These are phyloP conservation scores for Carex sylvatica DNA, from an alignment of 202 grass and related monocot genomes.

Conservation along the genomic window DNA sequence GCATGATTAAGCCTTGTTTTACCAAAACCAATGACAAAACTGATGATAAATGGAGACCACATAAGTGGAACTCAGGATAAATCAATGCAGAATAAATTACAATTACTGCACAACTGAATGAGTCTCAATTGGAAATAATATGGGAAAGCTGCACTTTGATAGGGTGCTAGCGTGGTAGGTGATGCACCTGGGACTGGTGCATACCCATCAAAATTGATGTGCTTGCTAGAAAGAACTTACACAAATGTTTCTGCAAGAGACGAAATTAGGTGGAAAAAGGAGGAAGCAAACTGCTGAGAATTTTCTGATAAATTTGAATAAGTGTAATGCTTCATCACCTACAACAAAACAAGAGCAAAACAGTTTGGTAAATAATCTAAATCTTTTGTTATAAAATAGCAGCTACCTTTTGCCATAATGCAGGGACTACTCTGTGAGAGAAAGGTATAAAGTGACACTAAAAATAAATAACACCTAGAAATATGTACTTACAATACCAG, in stretches of 20 bases:
- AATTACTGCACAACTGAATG: background rate
- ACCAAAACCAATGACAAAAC: background rate
- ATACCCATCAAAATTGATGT: background rate
- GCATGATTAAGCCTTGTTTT: background rate
- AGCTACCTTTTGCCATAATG: background rate
- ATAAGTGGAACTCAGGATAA: background rate
- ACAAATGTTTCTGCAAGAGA: conserved; percentile 99
- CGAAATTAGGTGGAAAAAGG: conserved; percentile 94
- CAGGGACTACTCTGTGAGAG: background rate
- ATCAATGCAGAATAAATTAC: background rate
- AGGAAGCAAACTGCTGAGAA: conserved; percentile 81
- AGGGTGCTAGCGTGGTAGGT: background rate
- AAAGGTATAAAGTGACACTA: conserved; percentile 18
- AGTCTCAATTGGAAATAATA: background rate
- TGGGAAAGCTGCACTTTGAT: background rate
- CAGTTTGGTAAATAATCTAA: background rate
- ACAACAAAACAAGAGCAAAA: conserved; percentile 25
- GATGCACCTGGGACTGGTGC: background rate
- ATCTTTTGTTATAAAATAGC: conserved; percentile 14
- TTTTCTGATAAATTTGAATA: conserved; percentile 97
- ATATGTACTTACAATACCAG: conserved; percentile 81
- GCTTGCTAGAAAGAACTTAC: conserved; percentile 47
- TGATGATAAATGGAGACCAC: background rate
- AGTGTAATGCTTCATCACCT: conserved; percentile 99
- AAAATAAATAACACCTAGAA: conserved; percentile 15